phyloP scores from a whole-genome alignment of 2,329 filamentous ascomycete species.

The Diaporthe batatas region DNA sequence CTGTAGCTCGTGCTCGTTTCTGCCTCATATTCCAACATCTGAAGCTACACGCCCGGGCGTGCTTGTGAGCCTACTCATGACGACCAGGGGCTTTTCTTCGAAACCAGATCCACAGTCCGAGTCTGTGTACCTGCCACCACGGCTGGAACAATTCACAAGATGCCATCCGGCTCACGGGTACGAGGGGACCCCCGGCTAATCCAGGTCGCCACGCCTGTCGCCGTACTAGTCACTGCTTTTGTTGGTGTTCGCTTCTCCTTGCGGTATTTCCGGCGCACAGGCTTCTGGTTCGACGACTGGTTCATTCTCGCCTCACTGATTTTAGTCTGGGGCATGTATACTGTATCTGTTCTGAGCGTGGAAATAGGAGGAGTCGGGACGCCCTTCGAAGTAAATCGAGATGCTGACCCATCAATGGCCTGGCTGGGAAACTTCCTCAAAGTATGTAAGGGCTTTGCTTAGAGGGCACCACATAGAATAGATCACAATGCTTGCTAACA shows the following conservation, averaged over 20 bases:
- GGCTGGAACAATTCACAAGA: neutral
- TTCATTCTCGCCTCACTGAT: slow-evolving; percentile 14
- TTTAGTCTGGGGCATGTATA: neutral
- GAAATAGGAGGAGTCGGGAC: neutral
- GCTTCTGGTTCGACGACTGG: slow-evolving; percentile 30
- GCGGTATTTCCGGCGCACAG: neutral
- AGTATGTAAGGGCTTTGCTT: neutral
- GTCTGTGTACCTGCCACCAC: neutral
- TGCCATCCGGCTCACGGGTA: slow-evolving; percentile 1
- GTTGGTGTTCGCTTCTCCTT: slow-evolving; percentile 10
- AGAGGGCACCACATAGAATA: too few species aligned
- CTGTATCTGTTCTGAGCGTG: neutral
- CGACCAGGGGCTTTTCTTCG: neutral
- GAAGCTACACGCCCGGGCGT: neutral
- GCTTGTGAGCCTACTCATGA: neutral
- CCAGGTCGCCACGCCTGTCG: slow-evolving; percentile 14
- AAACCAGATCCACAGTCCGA: neutral
- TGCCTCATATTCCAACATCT: neutral
- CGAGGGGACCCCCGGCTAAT: slow-evolving; percentile 12
- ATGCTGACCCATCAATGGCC: neutral
- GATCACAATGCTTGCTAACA: neutral
- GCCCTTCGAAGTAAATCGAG: neutral
- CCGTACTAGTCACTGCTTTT: neutral
- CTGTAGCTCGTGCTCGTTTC: neutral
- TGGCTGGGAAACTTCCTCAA: neutral